Evolutionary conservation across 164 flowering plant species (phyloP).

Genomic region (Umbilicus rupestris): DNA sequence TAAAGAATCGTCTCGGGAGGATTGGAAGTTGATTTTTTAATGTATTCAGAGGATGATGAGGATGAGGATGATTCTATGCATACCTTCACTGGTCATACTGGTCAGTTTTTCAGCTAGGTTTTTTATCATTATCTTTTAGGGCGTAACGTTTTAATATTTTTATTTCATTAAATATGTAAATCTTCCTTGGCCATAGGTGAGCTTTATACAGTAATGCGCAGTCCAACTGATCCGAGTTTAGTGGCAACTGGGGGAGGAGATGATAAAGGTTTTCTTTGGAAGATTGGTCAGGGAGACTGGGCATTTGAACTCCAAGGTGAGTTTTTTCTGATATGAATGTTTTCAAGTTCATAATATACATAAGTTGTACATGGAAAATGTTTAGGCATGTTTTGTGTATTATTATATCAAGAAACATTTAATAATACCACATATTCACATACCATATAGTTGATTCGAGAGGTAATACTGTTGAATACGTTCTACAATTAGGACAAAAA

Average conservation of each 20-base stretch:
- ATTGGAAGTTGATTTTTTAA: too few relatives aligned
- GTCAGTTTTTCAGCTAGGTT: conserved; percentile 20
- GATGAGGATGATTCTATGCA: conserved; percentile 77
- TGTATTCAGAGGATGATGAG: conserved; percentile 16
- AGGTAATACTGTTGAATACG: neutral
- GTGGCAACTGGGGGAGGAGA: conserved; percentile 97
- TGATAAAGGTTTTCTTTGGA: conserved; percentile 89
- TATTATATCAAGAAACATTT: neutral
- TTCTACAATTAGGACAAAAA: neutral
- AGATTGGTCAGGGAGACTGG: conserved; percentile 67
- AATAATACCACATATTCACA: neutral
- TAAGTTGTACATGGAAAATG: neutral
- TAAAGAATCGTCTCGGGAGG: too few relatives aligned
- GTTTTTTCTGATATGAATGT: neutral
- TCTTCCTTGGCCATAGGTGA: conserved; percentile 40
- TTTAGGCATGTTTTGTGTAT: neutral
- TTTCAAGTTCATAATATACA: neutral
- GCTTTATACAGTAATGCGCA: conserved; percentile 72
- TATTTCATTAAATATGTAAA: neutral
- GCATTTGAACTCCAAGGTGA: conserved; percentile 64
- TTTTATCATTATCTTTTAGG: too few relatives aligned
- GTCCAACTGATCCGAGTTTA: conserved; percentile 60
- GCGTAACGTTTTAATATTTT: neutral
- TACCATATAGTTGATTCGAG: neutral
- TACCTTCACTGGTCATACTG: conserved; percentile 76